phyloP scores from a whole-genome alignment of 768 basidiomycete species.

The Austroboletus eburneus region DNA sequence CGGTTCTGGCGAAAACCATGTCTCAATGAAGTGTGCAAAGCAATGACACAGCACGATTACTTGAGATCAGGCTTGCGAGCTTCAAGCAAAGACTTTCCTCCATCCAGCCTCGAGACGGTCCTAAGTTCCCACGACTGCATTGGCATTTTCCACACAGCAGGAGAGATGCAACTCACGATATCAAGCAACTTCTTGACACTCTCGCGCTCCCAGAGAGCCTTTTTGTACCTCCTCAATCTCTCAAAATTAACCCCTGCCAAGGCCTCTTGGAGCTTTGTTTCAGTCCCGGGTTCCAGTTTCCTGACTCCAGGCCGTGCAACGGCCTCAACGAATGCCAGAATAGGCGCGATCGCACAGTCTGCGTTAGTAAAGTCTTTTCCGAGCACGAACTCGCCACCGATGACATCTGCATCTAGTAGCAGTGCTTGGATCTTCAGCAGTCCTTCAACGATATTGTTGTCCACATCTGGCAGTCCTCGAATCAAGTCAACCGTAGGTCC shows the following conservation, averaged over 20 bases:
- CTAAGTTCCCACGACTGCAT: background rate
- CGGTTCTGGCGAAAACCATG: no score
- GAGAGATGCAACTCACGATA: background rate
- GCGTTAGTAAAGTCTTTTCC: constrained; percentile 52
- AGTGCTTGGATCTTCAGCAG: constrained; percentile 6
- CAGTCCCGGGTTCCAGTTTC: constrained; percentile 43
- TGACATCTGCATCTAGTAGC: constrained; percentile 33
- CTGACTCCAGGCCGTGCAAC: constrained; percentile 47
- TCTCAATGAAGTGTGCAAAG: no score
- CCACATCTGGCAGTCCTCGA: constrained; percentile 4
- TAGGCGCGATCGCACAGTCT: constrained; percentile 54
- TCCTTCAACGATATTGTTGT: background rate
- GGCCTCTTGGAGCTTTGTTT: constrained; percentile 38
- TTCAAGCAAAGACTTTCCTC: background rate
- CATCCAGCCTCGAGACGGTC: background rate
- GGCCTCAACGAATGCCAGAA: constrained; percentile 45
- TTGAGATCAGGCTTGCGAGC: background rate
- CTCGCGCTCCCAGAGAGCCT: constrained; percentile 40
- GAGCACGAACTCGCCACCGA: constrained; percentile 35
- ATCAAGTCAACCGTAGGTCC: constrained; percentile 34
- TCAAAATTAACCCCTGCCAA: constrained; percentile 43
- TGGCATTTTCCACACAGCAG: background rate
- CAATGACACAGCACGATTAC: no score
- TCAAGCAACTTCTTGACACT: constrained; percentile 7
- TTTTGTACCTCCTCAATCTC: constrained; percentile 45